Percentiles rank a stretch among this genome's conserved stretches.
phyloP scores from a whole-genome alignment of 176 grass and related monocot genomes.

The Ampelocalamus luodianensis region DNA sequence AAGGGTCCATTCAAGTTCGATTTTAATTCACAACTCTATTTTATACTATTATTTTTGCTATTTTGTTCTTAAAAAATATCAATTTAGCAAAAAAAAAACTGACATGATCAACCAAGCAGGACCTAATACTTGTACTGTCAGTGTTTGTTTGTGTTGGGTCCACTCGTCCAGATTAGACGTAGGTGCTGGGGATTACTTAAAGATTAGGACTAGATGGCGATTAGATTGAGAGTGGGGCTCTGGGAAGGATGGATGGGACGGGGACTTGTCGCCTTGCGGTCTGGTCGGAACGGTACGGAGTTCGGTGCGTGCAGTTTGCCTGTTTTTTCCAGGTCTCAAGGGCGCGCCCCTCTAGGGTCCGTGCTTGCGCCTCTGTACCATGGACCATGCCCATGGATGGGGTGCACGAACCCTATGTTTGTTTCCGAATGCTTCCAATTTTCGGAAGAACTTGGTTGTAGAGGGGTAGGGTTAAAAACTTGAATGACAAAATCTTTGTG shows the following conservation, averaged over 20 bases:
- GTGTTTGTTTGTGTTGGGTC: background rate
- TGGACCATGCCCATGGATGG: background rate
- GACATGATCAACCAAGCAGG: background rate
- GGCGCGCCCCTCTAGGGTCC: constrained; percentile 16
- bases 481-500: no score
- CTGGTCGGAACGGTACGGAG: constrained; percentile 37
- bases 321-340: background rate
- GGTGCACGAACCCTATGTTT: background rate
- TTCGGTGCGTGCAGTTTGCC: constrained; percentile 14
- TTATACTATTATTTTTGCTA: no score
- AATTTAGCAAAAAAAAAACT: no score
- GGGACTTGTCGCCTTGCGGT: constrained; percentile 48
- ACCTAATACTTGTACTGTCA: background rate
- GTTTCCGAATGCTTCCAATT: no score
- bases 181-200: background rate
- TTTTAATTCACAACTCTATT: no score
- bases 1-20: no score
- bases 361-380: background rate
- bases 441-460: no score
- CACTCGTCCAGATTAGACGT: background rate
- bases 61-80: no score
- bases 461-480: no score
- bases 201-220: background rate
- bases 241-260: background rate
- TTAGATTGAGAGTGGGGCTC: constrained; percentile 3